These are phyloP conservation scores for Venturiaceae sp. DNA, from an alignment of 2,329 filamentous ascomycete genomes.

Conservation along the genomic window DNA sequence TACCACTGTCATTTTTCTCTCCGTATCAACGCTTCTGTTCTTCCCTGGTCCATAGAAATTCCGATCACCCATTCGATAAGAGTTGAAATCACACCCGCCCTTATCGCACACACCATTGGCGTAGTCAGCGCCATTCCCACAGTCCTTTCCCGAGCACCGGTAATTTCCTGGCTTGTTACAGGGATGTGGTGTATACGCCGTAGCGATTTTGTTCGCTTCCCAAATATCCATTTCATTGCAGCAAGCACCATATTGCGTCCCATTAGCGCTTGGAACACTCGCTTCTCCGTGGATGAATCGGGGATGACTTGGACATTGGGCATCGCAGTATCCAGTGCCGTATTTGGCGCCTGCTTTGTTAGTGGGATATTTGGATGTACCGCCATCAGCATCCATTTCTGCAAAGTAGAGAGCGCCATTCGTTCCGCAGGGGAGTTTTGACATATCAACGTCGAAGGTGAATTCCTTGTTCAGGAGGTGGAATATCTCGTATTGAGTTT, in stretches of 20 bases:
- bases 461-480: conserved; percentile 31
- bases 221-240: conserved; percentile 62
- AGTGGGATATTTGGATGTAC: conserved; percentile 36
- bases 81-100: conserved; percentile 62
- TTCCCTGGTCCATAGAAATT: conserved; percentile 50
- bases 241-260: conserved; percentile 48
- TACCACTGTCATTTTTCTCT: conserved; percentile 36
- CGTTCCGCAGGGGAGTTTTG: conserved; percentile 56
- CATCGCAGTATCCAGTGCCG: conserved; percentile 47
- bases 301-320: conserved; percentile 39
- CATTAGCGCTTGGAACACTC: conserved; percentile 35
- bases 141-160: conserved; percentile 40
- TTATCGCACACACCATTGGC: conserved; percentile 56
- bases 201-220: conserved; percentile 59
- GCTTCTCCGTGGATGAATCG: conserved; percentile 38
- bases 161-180: conserved; percentile 43
- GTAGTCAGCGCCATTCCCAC: conserved; percentile 42
- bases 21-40: conserved; percentile 32
- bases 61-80: conserved; percentile 54
- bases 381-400: conserved; percentile 54
- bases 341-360: conserved; percentile 46
- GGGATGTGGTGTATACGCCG: conserved; percentile 56
- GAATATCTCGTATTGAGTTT: conserved; percentile 27
- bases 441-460: conserved; percentile 38
- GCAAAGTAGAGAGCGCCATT: conserved; percentile 63